These are phyloP conservation scores for Croton laevigatus DNA, from an alignment of 441 rosid species.

Conservation along the genomic window DNA sequence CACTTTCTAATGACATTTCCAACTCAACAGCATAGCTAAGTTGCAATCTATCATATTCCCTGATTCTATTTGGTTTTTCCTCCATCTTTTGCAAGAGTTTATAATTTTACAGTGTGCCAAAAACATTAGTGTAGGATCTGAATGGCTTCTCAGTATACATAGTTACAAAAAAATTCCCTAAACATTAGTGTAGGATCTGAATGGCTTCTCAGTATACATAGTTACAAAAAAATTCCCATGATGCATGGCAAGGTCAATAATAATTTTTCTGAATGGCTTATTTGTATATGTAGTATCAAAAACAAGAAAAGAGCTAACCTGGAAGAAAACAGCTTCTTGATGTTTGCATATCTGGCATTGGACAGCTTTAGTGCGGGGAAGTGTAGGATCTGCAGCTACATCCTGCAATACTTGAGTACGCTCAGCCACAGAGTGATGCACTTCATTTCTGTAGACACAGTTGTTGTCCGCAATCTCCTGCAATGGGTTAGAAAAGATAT, in stretches of 20 bases:
- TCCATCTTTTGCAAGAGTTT: not conserved
- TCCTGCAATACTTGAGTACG: conserved; percentile 82
- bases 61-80: not conserved
- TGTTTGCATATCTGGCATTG: conserved; percentile 64
- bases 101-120: no score
- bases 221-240: not conserved
- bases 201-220: no score
- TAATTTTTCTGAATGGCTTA: not conserved
- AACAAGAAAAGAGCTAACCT: conserved; percentile 37
- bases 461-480: conserved; percentile 85
- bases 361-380: conserved; percentile 87
- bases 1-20: not conserved
- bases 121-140: no score
- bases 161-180: no score
- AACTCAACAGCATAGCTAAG: not conserved
- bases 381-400: conserved; percentile 96
- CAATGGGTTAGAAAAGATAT: conserved; percentile 1
- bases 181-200: no score
- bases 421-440: conserved; percentile 82
- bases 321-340: conserved; percentile 95
- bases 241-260: not conserved
- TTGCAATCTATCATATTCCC: not conserved
- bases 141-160: no score
- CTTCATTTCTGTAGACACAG: conserved; percentile 89
- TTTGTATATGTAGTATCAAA: not conserved